These are phyloP conservation scores for Cladosporium oxysporum DNA, from an alignment of 2,329 filamentous ascomycete genomes.

Conservation along the genomic window DNA sequence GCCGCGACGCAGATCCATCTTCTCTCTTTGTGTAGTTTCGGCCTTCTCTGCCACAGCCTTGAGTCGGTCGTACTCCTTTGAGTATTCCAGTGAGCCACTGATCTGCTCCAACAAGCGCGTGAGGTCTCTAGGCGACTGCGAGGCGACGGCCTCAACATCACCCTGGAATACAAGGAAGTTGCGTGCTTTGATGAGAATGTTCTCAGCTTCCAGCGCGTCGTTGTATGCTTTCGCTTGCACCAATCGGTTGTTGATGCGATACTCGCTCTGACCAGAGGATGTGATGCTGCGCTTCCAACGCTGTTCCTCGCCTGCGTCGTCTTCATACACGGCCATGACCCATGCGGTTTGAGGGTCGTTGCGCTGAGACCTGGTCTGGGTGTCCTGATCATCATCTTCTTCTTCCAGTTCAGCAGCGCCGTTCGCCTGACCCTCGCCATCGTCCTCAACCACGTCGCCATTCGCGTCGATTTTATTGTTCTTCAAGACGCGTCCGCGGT, in stretches of 20 bases:
- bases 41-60: slow-evolving; percentile 84
- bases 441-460: slow-evolving; percentile 64
- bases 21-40: slow-evolving; percentile 82
- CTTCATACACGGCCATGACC: slow-evolving; percentile 99
- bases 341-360: slow-evolving; percentile 91
- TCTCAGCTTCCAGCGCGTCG: slow-evolving; percentile 84
- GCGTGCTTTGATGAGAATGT: slow-evolving; percentile 95
- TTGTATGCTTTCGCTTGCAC: slow-evolving; percentile 94
- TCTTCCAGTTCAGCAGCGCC: slow-evolving; percentile 55
- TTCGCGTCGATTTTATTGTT: slow-evolving; percentile 92
- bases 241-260: slow-evolving; percentile 89
- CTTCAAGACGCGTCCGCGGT: slow-evolving; percentile 89
- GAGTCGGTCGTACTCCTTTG: slow-evolving; percentile 88
- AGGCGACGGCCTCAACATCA: slow-evolving; percentile 94
- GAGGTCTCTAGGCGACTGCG: slow-evolving; percentile 89
- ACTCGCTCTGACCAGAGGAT: slow-evolving; percentile 83
- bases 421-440: slow-evolving; percentile 38
- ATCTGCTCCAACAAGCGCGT: slow-evolving; percentile 96
- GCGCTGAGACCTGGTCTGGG: slow-evolving; percentile 64
- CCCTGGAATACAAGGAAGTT: slow-evolving; percentile 99
- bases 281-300: slow-evolving; percentile 96
- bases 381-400: slow-evolving; percentile 50
- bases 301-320: slow-evolving; percentile 92
- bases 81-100: slow-evolving; percentile 91
- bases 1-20: slow-evolving; percentile 82